A percentile compares a stretch with the other conserved stretches of the same genome.
phyloP scores from a whole-genome alignment of 805 yeast genomes.

The Wickerhamiella occidentalis region DNA sequence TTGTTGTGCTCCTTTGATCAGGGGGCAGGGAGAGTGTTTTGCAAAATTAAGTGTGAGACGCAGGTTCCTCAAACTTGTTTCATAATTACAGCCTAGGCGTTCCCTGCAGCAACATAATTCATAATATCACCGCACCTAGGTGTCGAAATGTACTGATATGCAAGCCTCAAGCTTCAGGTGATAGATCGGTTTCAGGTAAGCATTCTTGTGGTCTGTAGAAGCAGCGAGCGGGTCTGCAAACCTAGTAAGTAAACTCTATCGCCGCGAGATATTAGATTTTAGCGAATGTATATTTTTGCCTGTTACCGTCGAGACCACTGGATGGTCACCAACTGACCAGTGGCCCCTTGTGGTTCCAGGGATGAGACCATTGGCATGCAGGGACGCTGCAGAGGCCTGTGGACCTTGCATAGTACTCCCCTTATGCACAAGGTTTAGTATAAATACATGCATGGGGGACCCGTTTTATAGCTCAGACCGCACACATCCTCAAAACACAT shows the following conservation, averaged over 20 bases:
- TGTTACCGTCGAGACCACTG: background rate
- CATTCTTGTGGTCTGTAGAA: background rate
- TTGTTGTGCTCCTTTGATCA: background rate
- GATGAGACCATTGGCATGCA: conserved; percentile 3
- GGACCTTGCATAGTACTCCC: background rate
- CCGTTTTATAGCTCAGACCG: background rate
- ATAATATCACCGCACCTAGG: background rate
- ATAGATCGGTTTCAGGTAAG: background rate
- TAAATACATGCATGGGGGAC: background rate
- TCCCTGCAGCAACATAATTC: conserved; percentile 1
- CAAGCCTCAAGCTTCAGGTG: background rate
- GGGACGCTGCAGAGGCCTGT: conserved; percentile 1
- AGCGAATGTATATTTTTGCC: background rate
- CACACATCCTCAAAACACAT: background rate
- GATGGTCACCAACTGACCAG: background rate
- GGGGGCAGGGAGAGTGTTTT: background rate
- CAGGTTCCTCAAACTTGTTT: background rate
- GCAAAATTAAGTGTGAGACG: background rate
- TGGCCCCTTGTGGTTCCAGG: background rate
- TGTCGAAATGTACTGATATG: background rate
- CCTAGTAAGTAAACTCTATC: background rate
- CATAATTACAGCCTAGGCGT: background rate
- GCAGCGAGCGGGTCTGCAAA: too few species aligned
- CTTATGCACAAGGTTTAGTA: background rate
- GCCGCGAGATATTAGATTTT: background rate